Percentiles rank a stretch among this genome's conserved stretches.
Evolutionary conservation across 352 stramenopile species (phyloP).

Genomic region (Globisporangium paddicum): DNA sequence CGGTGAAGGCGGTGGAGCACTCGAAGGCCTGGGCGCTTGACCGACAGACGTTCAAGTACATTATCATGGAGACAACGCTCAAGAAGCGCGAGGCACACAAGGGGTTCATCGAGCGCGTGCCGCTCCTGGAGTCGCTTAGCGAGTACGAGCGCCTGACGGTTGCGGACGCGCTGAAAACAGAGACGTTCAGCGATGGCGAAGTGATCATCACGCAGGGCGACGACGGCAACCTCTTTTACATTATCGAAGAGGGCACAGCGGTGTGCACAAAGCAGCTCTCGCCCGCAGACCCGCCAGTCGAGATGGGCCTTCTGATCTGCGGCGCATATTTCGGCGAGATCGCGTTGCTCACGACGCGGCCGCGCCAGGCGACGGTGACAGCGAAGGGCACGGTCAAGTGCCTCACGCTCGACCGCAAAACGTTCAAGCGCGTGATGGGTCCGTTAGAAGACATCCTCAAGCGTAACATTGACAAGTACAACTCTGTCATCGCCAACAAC

Average conservation of each 20-base stretch:
- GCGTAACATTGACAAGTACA: constrained; percentile 91
- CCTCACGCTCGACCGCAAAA: constrained; percentile 89
- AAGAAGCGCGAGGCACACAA: constrained; percentile 87
- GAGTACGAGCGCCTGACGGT: constrained; percentile 89
- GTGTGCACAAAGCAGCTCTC: constrained; percentile 83
- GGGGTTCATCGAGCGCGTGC: constrained; percentile 86
- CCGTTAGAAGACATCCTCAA: constrained; percentile 89
- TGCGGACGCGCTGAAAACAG: constrained; percentile 75
- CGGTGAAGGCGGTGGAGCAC: constrained; percentile 87
- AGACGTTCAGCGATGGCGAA: constrained; percentile 82
- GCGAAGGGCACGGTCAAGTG: constrained; percentile 86
- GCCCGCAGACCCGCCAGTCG: constrained; percentile 49
- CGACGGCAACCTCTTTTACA: constrained; percentile 88
- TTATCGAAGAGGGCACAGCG: constrained; percentile 82
- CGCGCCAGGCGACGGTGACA: constrained; percentile 87
- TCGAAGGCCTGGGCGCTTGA: constrained; percentile 93
- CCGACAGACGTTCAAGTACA: constrained; percentile 89
- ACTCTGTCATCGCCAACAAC: constrained; percentile 87
- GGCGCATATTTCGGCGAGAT: constrained; percentile 97
- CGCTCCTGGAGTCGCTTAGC: constrained; percentile 88
- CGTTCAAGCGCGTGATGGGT: constrained; percentile 91
- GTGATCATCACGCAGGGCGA: constrained; percentile 90
- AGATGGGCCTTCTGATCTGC: constrained; percentile 87
- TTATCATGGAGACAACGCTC: constrained; percentile 90
- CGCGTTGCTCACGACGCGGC: constrained; percentile 92